Conservation (phyloP, 108 stramenopile species). For the Cylindrotheca fusiformis region DNA sequence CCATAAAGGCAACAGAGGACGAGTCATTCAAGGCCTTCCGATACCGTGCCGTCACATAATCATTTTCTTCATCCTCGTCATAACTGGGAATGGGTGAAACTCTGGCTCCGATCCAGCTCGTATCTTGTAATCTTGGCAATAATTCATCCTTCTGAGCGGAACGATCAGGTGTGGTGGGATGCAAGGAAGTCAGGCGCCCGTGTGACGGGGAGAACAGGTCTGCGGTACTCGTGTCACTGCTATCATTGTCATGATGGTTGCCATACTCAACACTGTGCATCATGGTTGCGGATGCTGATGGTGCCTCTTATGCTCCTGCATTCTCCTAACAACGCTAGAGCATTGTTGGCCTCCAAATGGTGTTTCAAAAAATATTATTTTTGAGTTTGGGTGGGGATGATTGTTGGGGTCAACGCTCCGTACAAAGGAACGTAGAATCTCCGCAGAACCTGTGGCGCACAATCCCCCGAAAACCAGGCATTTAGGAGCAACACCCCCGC, state of each 20-base stretch:
- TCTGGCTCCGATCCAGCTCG: conserved; percentile 40
- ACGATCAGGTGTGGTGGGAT: conserved; percentile 14
- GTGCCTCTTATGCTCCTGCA: too few relatives aligned
- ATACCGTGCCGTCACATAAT: conserved; percentile 17
- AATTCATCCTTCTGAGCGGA: conserved; percentile 3
- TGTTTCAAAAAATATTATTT: too few relatives aligned
- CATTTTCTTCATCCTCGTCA: conserved; percentile 17
- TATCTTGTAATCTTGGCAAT: conserved; percentile 28
- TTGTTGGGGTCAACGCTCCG: too few relatives aligned
- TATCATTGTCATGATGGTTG: not conserved
- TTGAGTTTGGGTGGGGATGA: too few relatives aligned
- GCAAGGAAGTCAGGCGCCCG: conserved; percentile 6
- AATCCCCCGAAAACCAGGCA: too few relatives aligned
- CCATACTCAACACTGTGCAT: conserved; percentile 18
- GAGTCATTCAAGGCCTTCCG: conserved; percentile 12
- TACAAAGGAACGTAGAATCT: too few relatives aligned
- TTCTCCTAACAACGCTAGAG: too few relatives aligned
- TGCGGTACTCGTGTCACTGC: conserved; percentile 10
- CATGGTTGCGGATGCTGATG: conserved; percentile 4
- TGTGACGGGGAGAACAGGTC: conserved; percentile 22
- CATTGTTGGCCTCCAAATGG: too few relatives aligned
- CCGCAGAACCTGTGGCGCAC: too few relatives aligned
- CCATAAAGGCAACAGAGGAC: not conserved
- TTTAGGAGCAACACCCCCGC: too few relatives aligned
- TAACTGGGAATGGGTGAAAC: conserved; percentile 30